phyloP scores from a whole-genome alignment of 768 basidiomycete genomes.

The Lactarius sp. region DNA sequence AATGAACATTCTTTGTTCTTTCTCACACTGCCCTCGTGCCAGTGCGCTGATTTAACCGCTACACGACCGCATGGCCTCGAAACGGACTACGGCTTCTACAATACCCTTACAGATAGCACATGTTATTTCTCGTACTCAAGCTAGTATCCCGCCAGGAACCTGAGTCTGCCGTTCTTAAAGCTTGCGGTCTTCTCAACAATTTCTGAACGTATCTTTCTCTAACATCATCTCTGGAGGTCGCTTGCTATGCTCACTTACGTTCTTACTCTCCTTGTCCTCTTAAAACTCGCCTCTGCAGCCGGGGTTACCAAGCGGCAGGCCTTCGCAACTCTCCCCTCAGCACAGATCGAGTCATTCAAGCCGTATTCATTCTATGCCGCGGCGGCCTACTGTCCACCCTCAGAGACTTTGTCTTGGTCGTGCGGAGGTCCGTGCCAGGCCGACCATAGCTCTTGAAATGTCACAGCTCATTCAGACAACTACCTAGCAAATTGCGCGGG shows the following conservation, averaged over 20 bases:
- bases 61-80: too few species aligned
- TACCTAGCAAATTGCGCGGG: constrained; percentile 41
- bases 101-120: too few species aligned
- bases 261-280: neutral
- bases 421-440: constrained; percentile 41
- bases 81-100: too few species aligned
- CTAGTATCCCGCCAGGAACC: too few species aligned
- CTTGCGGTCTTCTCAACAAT: too few species aligned
- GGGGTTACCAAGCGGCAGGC: neutral
- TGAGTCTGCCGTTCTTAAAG: too few species aligned
- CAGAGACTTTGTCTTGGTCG: constrained; percentile 43
- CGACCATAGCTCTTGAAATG: neutral
- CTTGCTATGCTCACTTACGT: constrained; percentile 2
- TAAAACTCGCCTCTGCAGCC: constrained; percentile 1
- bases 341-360: constrained; percentile 40
- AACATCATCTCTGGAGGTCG: too few species aligned
- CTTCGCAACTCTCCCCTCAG: neutral
- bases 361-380: constrained; percentile 50
- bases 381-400: constrained; percentile 45
- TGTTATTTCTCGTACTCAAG: too few species aligned
- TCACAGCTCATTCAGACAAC: neutral
- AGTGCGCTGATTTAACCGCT: too few species aligned
- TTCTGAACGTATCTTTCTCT: too few species aligned
- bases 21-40: too few species aligned
- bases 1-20: too few species aligned